Conservation (phyloP, 805 yeast species). For the Metschnikowia continentalis region DNA sequence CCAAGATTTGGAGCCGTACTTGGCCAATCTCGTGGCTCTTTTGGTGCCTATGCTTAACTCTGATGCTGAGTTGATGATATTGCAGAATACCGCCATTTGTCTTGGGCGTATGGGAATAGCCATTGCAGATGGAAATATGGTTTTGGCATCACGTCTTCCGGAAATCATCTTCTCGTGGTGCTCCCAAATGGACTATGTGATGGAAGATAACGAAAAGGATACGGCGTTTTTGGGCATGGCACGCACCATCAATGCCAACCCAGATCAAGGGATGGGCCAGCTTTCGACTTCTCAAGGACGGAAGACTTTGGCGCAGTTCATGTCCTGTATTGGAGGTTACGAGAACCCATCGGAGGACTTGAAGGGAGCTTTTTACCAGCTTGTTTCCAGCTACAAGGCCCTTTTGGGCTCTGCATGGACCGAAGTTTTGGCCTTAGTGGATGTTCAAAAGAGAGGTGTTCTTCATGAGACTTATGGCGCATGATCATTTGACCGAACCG, state of each 20-base stretch:
- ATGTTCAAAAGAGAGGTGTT: slow-evolving; percentile 22
- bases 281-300: slow-evolving; percentile 42
- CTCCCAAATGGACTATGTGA: slow-evolving; percentile 57
- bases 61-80: slow-evolving; percentile 57
- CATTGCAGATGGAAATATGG: slow-evolving; percentile 39
- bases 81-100: slow-evolving; percentile 87
- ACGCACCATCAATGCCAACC: slow-evolving; percentile 59
- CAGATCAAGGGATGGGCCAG: slow-evolving; percentile 53
- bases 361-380: slow-evolving; percentile 39
- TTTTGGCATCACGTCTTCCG: slow-evolving; percentile 52
- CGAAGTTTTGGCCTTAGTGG: slow-evolving; percentile 28
- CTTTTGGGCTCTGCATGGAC: slow-evolving; percentile 45
- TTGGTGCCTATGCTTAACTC: slow-evolving; percentile 58
- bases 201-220: slow-evolving; percentile 85
- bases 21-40: slow-evolving; percentile 49
- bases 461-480: slow-evolving; percentile 14
- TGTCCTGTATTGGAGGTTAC: slow-evolving; percentile 58
- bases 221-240: slow-evolving; percentile 84
- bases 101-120: slow-evolving; percentile 76
- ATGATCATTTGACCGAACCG: not conserved
- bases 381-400: slow-evolving; percentile 43
- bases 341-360: slow-evolving; percentile 47
- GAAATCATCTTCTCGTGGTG: slow-evolving; percentile 69
- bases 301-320: slow-evolving; percentile 47
- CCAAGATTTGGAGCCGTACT: slow-evolving; percentile 47